These are phyloP conservation scores for Diplocarpon mali DNA, from an alignment of 2,329 filamentous ascomycete genomes.

Conservation along the genomic window DNA sequence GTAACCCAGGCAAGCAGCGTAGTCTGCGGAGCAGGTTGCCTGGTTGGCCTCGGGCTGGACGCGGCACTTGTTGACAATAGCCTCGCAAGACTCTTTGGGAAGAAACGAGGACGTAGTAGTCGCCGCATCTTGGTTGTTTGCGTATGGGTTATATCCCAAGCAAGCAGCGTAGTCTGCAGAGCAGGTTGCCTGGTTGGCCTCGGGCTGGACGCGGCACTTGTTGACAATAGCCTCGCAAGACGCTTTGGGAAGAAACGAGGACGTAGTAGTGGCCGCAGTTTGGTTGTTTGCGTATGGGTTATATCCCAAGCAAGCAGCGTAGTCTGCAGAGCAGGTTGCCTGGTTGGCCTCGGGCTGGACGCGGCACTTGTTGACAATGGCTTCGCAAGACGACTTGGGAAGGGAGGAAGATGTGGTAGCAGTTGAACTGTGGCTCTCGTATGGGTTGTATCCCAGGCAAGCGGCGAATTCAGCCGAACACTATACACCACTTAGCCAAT, in stretches of 20 bases:
- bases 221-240: conserved; percentile 1
- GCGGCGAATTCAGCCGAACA: conserved; percentile 1
- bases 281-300: conserved; percentile 2
- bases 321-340: conserved; percentile 1
- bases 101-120: neutral
- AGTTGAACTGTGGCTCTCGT: neutral
- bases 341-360: conserved; percentile 1
- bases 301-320: conserved; percentile 2
- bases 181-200: conserved; percentile 3
- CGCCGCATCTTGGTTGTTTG: neutral
- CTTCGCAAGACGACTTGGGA: neutral
- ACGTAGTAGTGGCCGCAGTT: neutral
- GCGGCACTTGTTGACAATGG: conserved; percentile 1
- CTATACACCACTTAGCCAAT: neutral
- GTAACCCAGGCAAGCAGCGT: conserved; percentile 2
- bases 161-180: conserved; percentile 1
- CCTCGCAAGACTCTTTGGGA: neutral
- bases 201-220: conserved; percentile 1
- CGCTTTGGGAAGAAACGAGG: neutral
- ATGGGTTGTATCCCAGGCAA: conserved; percentile 4
- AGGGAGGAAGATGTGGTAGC: neutral
- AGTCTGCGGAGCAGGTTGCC: conserved; percentile 1
- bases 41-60: conserved; percentile 1
- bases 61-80: conserved; percentile 1
- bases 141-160: conserved; percentile 3